Evolutionary conservation across 768 basidiomycete species (phyloP).

Genomic region (Suillus spraguei): DNA sequence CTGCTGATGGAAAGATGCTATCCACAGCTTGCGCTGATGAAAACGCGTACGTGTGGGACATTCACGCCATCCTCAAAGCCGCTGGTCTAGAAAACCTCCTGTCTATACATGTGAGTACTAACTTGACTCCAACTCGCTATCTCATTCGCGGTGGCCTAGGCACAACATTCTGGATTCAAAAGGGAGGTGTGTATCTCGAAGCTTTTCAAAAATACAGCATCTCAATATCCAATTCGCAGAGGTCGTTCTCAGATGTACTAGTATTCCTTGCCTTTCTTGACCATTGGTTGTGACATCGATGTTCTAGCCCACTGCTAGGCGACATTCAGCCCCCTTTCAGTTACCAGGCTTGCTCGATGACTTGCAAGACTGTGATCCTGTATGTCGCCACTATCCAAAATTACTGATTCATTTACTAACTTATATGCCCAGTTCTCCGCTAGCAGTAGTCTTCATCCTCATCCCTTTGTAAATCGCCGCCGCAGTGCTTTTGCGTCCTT

Average conservation of each 20-base stretch:
- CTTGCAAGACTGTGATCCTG: background rate
- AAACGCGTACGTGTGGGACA: background rate
- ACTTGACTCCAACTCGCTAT: background rate
- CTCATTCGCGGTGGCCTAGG: background rate
- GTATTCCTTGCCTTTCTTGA: background rate
- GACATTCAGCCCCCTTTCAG: background rate
- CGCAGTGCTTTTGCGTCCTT: background rate
- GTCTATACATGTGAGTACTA: background rate
- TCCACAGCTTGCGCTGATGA: background rate
- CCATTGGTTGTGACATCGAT: background rate
- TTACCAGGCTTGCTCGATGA: background rate
- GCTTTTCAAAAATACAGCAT: background rate
- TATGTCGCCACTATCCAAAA: background rate
- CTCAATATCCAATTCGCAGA: background rate
- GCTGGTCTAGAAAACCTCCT: background rate
- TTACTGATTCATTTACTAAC: background rate
- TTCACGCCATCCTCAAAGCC: background rate
- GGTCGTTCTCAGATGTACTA: background rate
- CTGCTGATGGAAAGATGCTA: constrained; percentile 11
- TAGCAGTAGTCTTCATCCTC: background rate
- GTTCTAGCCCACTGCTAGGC: background rate
- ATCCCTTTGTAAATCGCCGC: background rate
- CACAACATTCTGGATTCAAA: background rate
- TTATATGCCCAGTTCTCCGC: background rate
- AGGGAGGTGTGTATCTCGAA: background rate